A percentile compares a stretch with the other conserved stretches of the same genome.
Evolutionary conservation across 441 rosid genomes (phyloP).

Genomic region (Aleurites moluccanus): DNA sequence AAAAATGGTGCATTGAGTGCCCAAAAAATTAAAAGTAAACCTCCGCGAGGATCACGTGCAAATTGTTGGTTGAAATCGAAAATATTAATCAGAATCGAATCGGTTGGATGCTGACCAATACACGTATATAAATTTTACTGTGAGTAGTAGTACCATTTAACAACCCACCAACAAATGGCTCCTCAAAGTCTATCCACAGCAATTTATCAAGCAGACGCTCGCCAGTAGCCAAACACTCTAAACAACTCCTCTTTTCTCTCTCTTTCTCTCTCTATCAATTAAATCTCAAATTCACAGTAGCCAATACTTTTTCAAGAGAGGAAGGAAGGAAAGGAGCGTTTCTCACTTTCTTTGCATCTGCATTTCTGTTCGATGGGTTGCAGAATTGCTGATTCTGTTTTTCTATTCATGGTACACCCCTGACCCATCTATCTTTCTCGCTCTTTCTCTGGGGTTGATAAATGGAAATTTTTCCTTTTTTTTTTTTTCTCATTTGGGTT

Average conservation of each 20-base stretch:
- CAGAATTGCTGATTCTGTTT: slow-evolving; percentile 54
- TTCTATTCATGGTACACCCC: slow-evolving; percentile 46
- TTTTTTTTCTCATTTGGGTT: background rate
- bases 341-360: background rate
- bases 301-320: background rate
- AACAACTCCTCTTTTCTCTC: background rate
- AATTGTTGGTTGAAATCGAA: too few species aligned
- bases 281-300: background rate
- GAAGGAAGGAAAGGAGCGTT: background rate
- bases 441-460: background rate
- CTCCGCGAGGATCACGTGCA: too few species aligned
- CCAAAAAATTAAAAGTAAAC: too few species aligned
- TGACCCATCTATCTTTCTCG: background rate
- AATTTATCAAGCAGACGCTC: too few species aligned
- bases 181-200: background rate
- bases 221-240: too few species aligned
- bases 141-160: too few species aligned
- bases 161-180: too few species aligned
- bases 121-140: too few species aligned
- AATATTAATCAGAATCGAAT: too few species aligned
- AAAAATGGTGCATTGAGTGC: too few species aligned
- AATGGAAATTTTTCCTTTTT: too few species aligned
- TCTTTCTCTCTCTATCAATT: background rate
- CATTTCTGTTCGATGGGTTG: slow-evolving; percentile 47
- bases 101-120: too few species aligned